Base-by-base conservation (phyloP, 1,284 basidiomycete species). In the Ceratobasidium sp. region DNA sequence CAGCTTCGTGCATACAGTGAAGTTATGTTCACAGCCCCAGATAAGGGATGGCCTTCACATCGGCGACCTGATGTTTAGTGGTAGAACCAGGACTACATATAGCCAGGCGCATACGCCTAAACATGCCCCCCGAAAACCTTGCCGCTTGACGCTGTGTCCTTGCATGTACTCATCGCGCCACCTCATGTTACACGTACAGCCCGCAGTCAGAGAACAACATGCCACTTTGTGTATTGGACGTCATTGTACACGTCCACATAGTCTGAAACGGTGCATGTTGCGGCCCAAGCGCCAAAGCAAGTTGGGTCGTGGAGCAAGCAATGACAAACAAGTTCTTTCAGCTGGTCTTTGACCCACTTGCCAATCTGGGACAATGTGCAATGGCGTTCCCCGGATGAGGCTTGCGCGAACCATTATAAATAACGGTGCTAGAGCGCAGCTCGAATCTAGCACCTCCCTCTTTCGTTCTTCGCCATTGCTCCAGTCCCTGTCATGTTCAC, bases 291-390 rank as follows among this genome's bases (percentile, higher is more conserved):
- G n/a, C n/a, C 46, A 48, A 41, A 41, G 46, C n/a, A 6, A 48
- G 13, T 48, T 6, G 46, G 46, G n/a, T 6, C 1, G 6, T 48
- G 6, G n/a, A 48, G 13, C 46, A 6, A 14, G 46, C 19, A 19
- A 19, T 6, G 46, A 48, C 46, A 14, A 48, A 2, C 14, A 48
- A 7, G 16, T 19, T 19, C 46, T 48, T 48, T 48, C 19, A 48
- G 13, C 46, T 49, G 22, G 48, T 56, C 54, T 34, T 56, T 56
- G 27, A 56, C 31, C 54, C 54, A n/a, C 29, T 27, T 29, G 19
- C n/a, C 54, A 56, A 37, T 6, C 54, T 29, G 16, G 54, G 31
- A 46, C 61, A 41, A 63, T 24, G 43, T 41, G 27, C 61, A 16
- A n/a, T 39, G 61, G 61, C 41, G 19, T 46, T 14, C 24, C 27